Base-by-base conservation (phyloP, 148 eudicot genomes). In the Camellia japonica region DNA sequence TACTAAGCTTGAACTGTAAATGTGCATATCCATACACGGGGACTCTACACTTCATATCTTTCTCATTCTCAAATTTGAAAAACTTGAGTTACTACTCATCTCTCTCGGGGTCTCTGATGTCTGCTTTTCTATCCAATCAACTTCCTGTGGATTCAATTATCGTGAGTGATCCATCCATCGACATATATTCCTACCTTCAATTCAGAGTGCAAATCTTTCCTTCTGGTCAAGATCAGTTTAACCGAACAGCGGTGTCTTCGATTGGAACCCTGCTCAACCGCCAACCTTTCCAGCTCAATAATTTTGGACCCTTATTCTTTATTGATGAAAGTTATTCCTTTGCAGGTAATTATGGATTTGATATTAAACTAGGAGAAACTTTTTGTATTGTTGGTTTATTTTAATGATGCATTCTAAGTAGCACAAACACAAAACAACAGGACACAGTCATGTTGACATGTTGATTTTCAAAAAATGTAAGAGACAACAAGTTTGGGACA, bases 1-100 rank as follows among this genome's bases (percentile, higher is more conserved):
- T 68, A 51, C 60, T 77, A 60, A 86, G 85, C 82, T 83, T 87
- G 54, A 87, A 78, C 11, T 93, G 97, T 78, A 79, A 30, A 76
- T 88, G 89, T 55, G 44, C 85, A 68, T 10, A 83, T 77, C 92
- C 94, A 18, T 89, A 91, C 85, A 86, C 79, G 11, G 97, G 97
- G 56, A 86, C 60, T 72, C 81, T 93, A 60, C 67, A 81, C 70
- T 93, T 91, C 86, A 82, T 86, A 71, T 84, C 93, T 46, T 80
- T 78, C 71, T 85, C 85, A 87, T 91, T 91, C 85, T 85, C 95
- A 44, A 81, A 93, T 76, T 84, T 90, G 80, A 83, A 67, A 23
- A 88, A 90, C 64, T 69, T 82, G 38, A 79, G 78, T 43, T 85
- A 89, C 77, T 84, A 77, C 71, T 67, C n/a, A 61, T 71, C 81